phyloP scores from a whole-genome alignment of 192 early-diverging fungal species.

The Allomyces macrogynus region DNA sequence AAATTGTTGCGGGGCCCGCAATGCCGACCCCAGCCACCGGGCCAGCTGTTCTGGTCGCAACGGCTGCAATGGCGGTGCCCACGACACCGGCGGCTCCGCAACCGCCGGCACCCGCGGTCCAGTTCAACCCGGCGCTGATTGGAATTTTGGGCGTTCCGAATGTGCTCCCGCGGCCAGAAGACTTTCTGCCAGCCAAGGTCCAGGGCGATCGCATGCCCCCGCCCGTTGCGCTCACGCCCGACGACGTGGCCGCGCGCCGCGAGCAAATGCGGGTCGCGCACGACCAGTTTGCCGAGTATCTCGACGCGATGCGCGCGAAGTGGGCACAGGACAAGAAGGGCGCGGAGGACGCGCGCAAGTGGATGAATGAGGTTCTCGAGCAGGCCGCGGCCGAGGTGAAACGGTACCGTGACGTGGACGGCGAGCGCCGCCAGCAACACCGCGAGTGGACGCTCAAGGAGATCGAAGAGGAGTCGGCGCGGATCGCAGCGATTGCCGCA shows the following conservation, averaged over 20 bases:
- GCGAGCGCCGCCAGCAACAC: not conserved
- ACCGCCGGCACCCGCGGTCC: not conserved
- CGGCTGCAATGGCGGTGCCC: not conserved
- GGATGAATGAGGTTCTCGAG: not conserved
- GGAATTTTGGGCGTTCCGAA: not conserved
- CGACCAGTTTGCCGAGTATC: not conserved
- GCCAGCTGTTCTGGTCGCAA: not conserved
- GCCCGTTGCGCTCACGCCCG: not conserved
- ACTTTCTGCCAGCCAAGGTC: not conserved
- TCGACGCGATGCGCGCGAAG: not conserved
- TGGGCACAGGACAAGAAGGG: not conserved
- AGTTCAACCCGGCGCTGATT: not conserved
- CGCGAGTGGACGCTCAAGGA: not conserved
- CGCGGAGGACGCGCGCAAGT: not conserved
- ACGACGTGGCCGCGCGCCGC: not conserved
- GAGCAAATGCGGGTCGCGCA: not conserved
- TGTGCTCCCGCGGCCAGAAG: not conserved
- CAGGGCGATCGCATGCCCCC: not conserved
- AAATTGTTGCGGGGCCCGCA: not conserved
- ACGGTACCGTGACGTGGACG: not conserved
- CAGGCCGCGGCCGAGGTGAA: not conserved
- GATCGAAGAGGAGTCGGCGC: not conserved
- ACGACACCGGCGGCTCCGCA: not conserved
- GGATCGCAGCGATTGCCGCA: not conserved
- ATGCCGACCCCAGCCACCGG: not conserved